phyloP scores from a whole-genome alignment of 352 stramenopile genomes.

The Phytophthora sp. region DNA sequence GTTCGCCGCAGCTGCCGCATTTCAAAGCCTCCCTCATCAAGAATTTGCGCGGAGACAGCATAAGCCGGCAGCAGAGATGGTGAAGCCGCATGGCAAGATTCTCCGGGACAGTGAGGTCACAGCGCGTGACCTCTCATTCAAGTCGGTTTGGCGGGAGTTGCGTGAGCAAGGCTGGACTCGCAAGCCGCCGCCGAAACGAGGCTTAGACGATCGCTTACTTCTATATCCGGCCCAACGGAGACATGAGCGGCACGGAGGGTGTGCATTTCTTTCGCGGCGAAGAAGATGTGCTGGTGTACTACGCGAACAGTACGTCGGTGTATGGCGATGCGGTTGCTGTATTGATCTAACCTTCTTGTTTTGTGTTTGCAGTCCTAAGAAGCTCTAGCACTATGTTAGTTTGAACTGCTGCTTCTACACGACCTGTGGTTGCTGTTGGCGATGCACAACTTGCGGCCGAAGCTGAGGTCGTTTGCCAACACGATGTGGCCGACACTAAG shows the following conservation, averaged over 20 bases:
- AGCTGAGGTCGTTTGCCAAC: not conserved
- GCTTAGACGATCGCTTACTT: conserved; percentile 17
- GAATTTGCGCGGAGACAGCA: not conserved
- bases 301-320: conserved; percentile 19
- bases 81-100: not conserved
- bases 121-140: conserved; percentile 7
- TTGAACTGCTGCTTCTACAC: no score
- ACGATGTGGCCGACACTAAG: not conserved
- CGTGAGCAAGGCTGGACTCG: conserved; percentile 1
- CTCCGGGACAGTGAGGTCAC: conserved; percentile 8
- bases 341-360: not conserved
- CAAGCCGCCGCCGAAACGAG: not conserved
- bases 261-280: no score
- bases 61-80: conserved; percentile 4
- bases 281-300: conserved; percentile 11
- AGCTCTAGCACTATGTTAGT: no score
- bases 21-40: conserved; percentile 5
- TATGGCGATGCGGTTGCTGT: no score
- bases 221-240: not conserved
- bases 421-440: no score
- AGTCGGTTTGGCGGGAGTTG: conserved; percentile 20
- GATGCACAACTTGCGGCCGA: not conserved
- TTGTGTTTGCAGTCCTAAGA: not conserved
- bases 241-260: not conserved
- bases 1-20: no score